Evolutionary conservation across 371 early-diverging fungal species (phyloP).

Genomic region (Capillidium rhysosporum): DNA sequence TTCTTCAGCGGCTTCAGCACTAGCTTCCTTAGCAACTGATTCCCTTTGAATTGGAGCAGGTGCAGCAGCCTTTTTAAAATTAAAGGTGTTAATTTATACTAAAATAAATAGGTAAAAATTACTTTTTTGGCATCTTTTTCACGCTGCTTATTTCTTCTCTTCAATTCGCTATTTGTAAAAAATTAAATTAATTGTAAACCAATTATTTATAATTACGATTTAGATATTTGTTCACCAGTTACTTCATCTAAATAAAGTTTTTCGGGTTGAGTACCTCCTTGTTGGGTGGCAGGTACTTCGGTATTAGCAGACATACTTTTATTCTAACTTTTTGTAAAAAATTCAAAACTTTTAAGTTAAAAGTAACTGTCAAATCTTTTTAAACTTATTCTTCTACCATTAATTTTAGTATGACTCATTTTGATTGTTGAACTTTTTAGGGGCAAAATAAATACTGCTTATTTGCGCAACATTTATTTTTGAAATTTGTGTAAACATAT

Average conservation of each 20-base stretch:
- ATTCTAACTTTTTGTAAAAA: too few relatives aligned
- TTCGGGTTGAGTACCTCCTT: constrained; percentile 1
- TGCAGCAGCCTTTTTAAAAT: constrained; percentile 15
- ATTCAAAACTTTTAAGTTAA: too few relatives aligned
- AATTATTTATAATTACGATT: constrained; percentile 39
- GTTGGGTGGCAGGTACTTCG: too few relatives aligned
- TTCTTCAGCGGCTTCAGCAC: constrained; percentile 57
- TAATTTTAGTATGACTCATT: too few relatives aligned
- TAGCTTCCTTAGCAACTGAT: constrained; percentile 29
- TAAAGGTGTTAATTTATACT: not conserved
- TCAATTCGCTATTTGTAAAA: constrained; percentile 54
- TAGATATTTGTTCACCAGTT: constrained; percentile 91
- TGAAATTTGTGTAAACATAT: too few relatives aligned
- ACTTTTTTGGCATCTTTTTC: constrained; percentile 66
- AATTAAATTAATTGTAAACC: not conserved
- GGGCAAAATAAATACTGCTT: too few relatives aligned
- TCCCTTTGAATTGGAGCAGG: constrained; percentile 5
- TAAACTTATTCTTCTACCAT: too few relatives aligned
- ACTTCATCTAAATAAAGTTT: constrained; percentile 71
- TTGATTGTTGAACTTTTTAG: too few relatives aligned
- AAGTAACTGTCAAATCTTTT: too few relatives aligned
- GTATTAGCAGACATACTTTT: too few relatives aligned
- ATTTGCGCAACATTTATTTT: too few relatives aligned
- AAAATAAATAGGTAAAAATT: constrained; percentile 19
- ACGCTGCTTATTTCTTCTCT: constrained; percentile 77